Evolutionary conservation across 1,139 yeast genomes (phyloP).

Genomic region (Yamadazyma membranifaciens): DNA sequence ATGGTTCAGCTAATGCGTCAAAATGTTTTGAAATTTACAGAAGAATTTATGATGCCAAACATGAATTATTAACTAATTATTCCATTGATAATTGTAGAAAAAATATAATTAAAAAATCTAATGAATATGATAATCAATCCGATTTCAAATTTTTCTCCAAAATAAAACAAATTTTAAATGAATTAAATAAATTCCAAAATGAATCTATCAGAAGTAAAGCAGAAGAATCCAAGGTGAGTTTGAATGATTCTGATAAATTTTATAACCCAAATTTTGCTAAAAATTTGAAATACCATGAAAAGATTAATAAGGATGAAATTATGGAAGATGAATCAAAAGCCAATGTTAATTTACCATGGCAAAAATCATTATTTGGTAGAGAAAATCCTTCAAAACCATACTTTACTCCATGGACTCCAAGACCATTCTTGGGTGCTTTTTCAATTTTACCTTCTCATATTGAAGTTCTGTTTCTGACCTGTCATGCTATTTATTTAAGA

Average conservation of each 20-base stretch:
- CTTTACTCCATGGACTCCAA: constrained; percentile 96
- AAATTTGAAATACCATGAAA: constrained; percentile 47
- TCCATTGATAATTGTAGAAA: constrained; percentile 17
- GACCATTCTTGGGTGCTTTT: constrained; percentile 90
- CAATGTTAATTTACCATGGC: constrained; percentile 67
- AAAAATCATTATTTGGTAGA: constrained; percentile 74
- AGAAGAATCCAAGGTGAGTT: constrained; percentile 20
- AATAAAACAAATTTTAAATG: constrained; percentile 55
- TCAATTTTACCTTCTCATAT: constrained; percentile 90
- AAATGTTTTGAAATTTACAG: constrained; percentile 34
- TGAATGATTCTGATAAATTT: constrained; percentile 26
- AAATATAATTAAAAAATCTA: constrained; percentile 35
- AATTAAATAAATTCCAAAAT: constrained; percentile 49
- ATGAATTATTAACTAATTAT: constrained; percentile 22
- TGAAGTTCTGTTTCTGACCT: constrained; percentile 84
- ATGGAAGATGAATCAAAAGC: constrained; percentile 55
- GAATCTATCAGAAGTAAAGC: constrained; percentile 48
- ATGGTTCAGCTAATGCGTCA: constrained; percentile 23
- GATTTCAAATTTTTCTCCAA: constrained; percentile 44
- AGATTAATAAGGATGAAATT: constrained; percentile 52
- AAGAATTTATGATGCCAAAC: constrained; percentile 27
- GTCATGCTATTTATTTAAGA: constrained; percentile 92
- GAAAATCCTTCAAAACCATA: constrained; percentile 72
- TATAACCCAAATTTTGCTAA: constrained; percentile 60
- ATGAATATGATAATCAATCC: constrained; percentile 30